Evolutionary conservation across 257 asterid genomes (phyloP).

Genomic region (Solanum ahanhuiri): DNA sequence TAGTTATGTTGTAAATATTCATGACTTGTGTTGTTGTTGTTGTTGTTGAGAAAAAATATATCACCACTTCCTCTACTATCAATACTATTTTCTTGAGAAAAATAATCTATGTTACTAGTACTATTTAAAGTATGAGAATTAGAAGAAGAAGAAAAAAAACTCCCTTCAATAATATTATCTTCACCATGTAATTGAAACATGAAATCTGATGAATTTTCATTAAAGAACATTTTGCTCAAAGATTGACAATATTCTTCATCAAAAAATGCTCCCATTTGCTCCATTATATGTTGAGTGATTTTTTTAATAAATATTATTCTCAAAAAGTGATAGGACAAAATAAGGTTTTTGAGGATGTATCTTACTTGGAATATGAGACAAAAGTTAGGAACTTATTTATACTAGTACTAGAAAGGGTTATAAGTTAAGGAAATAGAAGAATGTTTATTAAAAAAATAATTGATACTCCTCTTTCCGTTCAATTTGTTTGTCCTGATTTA

Average conservation of each 20-base stretch:
- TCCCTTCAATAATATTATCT: neutral
- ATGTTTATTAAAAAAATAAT: conserved; percentile 1
- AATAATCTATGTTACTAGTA: neutral
- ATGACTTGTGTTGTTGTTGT: neutral
- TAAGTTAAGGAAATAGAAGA: conserved; percentile 8
- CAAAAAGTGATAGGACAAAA: neutral
- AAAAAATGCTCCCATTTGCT: conserved; percentile 38
- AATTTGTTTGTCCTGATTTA: neutral
- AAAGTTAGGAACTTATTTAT: conserved; percentile 29
- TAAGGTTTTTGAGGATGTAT: neutral
- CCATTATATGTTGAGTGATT: conserved; percentile 21
- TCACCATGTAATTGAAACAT: conserved; percentile 20
- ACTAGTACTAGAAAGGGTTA: conserved; percentile 8
- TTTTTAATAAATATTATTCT: neutral
- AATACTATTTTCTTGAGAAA: conserved; percentile 37
- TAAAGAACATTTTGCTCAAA: conserved; percentile 41
- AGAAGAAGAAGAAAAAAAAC: neutral
- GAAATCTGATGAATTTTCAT: conserved; percentile 31
- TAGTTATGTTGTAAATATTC: neutral
- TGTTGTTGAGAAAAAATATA: neutral
- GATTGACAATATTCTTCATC: conserved; percentile 61
- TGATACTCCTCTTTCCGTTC: neutral
- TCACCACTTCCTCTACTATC: neutral
- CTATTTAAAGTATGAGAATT: neutral
- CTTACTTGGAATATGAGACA: conserved; percentile 12